phyloP scores from a whole-genome alignment of 495 filamentous ascomycete genomes.

The Trichocladium antarcticum region DNA sequence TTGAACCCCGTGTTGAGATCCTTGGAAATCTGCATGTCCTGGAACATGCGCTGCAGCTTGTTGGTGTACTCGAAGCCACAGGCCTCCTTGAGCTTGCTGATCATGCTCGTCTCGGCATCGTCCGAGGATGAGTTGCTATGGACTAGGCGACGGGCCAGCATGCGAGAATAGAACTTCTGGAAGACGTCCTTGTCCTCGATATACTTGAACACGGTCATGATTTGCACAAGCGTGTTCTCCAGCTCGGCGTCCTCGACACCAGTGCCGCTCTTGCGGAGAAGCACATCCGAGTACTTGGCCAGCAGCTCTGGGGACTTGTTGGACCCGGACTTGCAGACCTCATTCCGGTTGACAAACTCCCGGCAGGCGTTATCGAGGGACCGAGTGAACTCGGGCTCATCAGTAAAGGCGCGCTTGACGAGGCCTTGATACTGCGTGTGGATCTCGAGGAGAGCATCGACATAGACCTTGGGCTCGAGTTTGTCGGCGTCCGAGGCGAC shows the following conservation, averaged over 20 bases:
- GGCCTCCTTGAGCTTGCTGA: conserved; percentile 96
- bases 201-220: conserved; percentile 99
- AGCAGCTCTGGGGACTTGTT: conserved; percentile 89
- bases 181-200: conserved; percentile 99
- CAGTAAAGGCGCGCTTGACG: conserved; percentile 84
- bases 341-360: conserved; percentile 95
- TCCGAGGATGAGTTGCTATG: conserved; percentile 90
- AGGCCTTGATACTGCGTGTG: conserved; percentile 86
- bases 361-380: conserved; percentile 95
- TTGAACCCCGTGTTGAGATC: conserved; percentile 85
- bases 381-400: conserved; percentile 92
- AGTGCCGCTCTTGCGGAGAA: conserved; percentile 86
- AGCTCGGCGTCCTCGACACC: conserved; percentile 86
- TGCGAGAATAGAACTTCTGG: conserved; percentile 97
- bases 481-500: conserved; percentile 79
- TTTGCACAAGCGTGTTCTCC: conserved; percentile 80
- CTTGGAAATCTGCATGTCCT: conserved; percentile 97
- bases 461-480: conserved; percentile 91
- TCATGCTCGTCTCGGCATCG: conserved; percentile 98
- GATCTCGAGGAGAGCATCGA: conserved; percentile 86
- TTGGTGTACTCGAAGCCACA: conserved; percentile 99
- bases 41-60: conserved; percentile 99
- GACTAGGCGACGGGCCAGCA: conserved; percentile 88
- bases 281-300: conserved; percentile 88
- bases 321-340: conserved; percentile 82